phyloP scores from a whole-genome alignment of 306 rosid species.

The Sesbania bispinosa region DNA sequence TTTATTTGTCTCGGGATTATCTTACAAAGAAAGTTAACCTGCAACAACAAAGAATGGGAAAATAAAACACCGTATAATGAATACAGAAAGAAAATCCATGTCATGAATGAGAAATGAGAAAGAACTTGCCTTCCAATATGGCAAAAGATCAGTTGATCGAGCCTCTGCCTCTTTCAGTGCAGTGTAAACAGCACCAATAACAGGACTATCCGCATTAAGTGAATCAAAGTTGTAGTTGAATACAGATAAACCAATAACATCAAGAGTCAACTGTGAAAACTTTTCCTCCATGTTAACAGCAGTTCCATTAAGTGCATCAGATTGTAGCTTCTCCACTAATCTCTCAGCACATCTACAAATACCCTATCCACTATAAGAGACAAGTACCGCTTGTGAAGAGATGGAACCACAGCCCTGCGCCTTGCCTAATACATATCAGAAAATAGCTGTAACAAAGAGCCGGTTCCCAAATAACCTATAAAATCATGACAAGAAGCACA shows the following conservation, averaged over 20 bases:
- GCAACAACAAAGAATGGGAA: conserved; percentile 27
- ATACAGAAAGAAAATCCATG: background rate
- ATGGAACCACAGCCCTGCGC: conserved; percentile 97
- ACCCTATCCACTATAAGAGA: conserved; percentile 86
- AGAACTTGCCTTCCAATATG: conserved; percentile 83
- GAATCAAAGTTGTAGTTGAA: conserved; percentile 93
- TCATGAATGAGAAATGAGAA: background rate
- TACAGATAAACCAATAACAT: conserved; percentile 86
- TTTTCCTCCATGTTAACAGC: conserved; percentile 89
- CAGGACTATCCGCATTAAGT: conserved; percentile 72
- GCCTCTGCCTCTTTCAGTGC: conserved; percentile 96
- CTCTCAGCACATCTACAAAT: conserved; percentile 80
- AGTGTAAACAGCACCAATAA: conserved; percentile 90
- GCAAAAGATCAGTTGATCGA: conserved; percentile 88
- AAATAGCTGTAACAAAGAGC: conserved; percentile 8
- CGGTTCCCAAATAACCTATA: conserved; percentile 1
- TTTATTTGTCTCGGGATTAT: conserved; percentile 88
- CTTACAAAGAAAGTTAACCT: conserved; percentile 70
- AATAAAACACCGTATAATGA: background rate
- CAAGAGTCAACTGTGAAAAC: conserved; percentile 89
- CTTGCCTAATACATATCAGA: conserved; percentile 61
- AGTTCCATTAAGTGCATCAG: conserved; percentile 58
- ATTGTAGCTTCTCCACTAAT: conserved; percentile 81
- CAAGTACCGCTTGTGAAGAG: conserved; percentile 91
- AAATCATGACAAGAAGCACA: conserved; percentile 20